These are phyloP conservation scores for Apiotrichum akiyoshidainum DNA, from an alignment of 1,284 basidiomycete species.

Conservation along the genomic window DNA sequence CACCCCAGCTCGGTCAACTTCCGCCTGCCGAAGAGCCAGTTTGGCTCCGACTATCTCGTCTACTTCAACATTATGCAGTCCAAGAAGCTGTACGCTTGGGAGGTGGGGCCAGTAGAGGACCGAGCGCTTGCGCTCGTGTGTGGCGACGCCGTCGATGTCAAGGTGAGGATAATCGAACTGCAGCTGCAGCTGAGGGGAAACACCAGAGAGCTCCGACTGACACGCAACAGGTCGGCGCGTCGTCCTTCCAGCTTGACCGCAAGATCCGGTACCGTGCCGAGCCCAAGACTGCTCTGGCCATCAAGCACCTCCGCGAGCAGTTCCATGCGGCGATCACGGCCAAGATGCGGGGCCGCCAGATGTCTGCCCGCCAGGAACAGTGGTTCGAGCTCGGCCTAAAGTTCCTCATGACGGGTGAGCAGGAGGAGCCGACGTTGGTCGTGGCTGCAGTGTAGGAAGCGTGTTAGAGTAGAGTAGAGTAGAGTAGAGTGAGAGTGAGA, in stretches of 20 bases:
- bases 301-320: constrained; percentile 73
- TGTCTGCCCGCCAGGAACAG: constrained; percentile 60
- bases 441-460: background rate
- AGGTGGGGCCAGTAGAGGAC: constrained; percentile 86
- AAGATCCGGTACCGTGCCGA: constrained; percentile 72
- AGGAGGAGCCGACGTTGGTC: constrained; percentile 16
- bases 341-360: constrained; percentile 58
- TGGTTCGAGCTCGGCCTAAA: constrained; percentile 71
- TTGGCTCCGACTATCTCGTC: constrained; percentile 69
- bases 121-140: constrained; percentile 78
- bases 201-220: background rate
- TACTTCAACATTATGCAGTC: constrained; percentile 81
- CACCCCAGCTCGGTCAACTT: constrained; percentile 94
- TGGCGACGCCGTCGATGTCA: constrained; percentile 81
- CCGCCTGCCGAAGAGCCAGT: constrained; percentile 61
- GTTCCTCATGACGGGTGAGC: constrained; percentile 47
- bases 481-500: too few species aligned
- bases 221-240: constrained; percentile 62
- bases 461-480: too few species aligned
- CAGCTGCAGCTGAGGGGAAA: too few species aligned
- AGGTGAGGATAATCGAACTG: too few species aligned
- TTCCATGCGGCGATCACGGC: constrained; percentile 63
- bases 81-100: constrained; percentile 82
- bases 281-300: constrained; percentile 71
- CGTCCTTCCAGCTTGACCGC: constrained; percentile 74